These are phyloP conservation scores for Musa schizocarpa DNA, from an alignment of 176 grass and related monocot genomes.

Conservation along the genomic window DNA sequence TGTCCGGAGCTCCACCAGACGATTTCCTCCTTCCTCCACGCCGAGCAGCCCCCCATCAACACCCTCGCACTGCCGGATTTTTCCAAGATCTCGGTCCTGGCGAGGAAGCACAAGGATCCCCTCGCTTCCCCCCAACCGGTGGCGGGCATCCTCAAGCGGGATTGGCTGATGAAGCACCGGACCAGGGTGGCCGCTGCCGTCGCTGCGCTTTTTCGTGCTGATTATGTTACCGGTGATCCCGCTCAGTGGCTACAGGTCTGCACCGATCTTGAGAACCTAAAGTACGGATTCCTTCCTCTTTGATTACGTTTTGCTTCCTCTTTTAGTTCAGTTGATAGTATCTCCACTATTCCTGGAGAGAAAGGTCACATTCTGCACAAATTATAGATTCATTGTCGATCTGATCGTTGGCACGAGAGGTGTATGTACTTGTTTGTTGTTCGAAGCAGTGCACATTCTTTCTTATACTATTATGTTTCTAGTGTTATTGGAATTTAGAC, in stretches of 20 bases:
- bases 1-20: slow-evolving; percentile 86
- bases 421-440: no score
- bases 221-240: slow-evolving; percentile 87
- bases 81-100: slow-evolving; percentile 59
- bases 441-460: no score
- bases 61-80: slow-evolving; percentile 78
- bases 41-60: slow-evolving; percentile 73
- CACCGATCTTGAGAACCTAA: slow-evolving; percentile 98
- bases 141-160: slow-evolving; percentile 75
- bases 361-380: not conserved
- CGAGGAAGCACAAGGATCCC: slow-evolving; percentile 65
- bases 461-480: no score
- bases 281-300: slow-evolving; percentile 37
- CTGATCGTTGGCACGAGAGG: no score
- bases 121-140: slow-evolving; percentile 52
- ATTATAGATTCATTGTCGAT: no score
- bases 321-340: not conserved
- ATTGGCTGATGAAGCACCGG: slow-evolving; percentile 85
- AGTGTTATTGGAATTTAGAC: no score
- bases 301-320: not conserved
- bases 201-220: slow-evolving; percentile 50
- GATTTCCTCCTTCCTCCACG: slow-evolving; percentile 78
- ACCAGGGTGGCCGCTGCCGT: slow-evolving; percentile 65
- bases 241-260: slow-evolving; percentile 94
- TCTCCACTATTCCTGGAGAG: not conserved